Evolutionary conservation across 495 filamentous ascomycete species (phyloP).

Genomic region (Bathelium albidoporum): DNA sequence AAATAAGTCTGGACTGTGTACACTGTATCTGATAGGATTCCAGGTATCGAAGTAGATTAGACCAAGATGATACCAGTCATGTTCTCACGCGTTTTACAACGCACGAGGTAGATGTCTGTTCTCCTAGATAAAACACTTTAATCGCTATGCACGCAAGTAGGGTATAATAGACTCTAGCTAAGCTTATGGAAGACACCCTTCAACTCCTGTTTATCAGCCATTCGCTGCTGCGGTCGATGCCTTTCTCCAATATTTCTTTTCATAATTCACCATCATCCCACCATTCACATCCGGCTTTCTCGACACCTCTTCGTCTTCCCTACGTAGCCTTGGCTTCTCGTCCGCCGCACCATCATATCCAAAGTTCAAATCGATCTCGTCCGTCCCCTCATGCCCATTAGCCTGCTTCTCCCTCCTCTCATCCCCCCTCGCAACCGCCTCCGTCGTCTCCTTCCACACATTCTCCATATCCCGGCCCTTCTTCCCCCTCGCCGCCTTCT

Average conservation of each 20-base stretch:
- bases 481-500: constrained; percentile 9
- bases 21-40: no score
- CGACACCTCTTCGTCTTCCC: constrained; percentile 10
- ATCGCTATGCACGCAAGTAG: background rate
- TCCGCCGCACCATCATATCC: constrained; percentile 8
- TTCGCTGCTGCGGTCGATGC: constrained; percentile 6
- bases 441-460: constrained; percentile 24
- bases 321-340: constrained; percentile 9
- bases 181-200: background rate
- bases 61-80: background rate
- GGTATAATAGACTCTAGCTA: background rate
- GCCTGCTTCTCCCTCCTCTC: constrained; percentile 21
- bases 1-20: background rate
- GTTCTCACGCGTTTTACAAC: background rate
- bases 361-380: constrained; percentile 16
- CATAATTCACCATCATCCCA: constrained; percentile 29
- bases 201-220: background rate
- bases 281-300: constrained; percentile 9
- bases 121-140: background rate
- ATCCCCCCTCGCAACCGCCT: constrained; percentile 27
- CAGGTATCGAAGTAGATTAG: no score
- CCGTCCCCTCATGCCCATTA: background rate
- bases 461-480: constrained; percentile 13
- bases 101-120: background rate
- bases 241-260: constrained; percentile 26